Percentiles rank a stretch among this genome's conserved stretches.
These are phyloP conservation scores for Lepraria neglecta DNA, from an alignment of 495 filamentous ascomycete species.

Conservation along the genomic window DNA sequence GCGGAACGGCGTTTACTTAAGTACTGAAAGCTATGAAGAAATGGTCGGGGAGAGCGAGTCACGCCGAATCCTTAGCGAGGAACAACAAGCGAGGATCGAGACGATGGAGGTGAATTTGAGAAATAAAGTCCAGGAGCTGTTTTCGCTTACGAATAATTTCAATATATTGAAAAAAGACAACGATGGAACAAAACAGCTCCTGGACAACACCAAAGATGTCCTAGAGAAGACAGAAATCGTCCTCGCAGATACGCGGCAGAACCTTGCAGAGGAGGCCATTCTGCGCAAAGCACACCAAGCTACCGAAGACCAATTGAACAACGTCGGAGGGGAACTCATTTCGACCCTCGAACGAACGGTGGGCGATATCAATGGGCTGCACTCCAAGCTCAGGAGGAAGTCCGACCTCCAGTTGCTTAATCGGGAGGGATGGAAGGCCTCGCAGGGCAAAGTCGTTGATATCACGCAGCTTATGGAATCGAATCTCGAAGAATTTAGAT, in stretches of 20 bases:
- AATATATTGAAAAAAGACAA: conserved; percentile 80
- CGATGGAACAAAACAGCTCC: conserved; percentile 59
- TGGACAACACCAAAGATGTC: conserved; percentile 72
- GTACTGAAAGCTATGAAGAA: conserved; percentile 75
- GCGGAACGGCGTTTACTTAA: conserved; percentile 89
- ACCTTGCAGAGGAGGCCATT: conserved; percentile 69
- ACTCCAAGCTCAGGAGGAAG: conserved; percentile 75
- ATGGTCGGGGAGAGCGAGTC: conserved; percentile 88
- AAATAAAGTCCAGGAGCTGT: conserved; percentile 87
- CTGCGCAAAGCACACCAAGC: conserved; percentile 77
- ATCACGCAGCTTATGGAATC: conserved; percentile 70
- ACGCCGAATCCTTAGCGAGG: conserved; percentile 82
- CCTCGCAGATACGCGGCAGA: conserved; percentile 65
- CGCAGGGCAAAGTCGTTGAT: conserved; percentile 64
- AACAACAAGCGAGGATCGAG: conserved; percentile 86
- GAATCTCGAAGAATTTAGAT: conserved; percentile 60
- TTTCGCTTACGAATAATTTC: conserved; percentile 75
- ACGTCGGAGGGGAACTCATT: conserved; percentile 67
- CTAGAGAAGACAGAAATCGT: conserved; percentile 83
- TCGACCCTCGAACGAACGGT: conserved; percentile 69
- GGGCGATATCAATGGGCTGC: conserved; percentile 69
- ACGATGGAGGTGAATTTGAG: conserved; percentile 82
- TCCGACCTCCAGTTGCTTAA: conserved; percentile 75
- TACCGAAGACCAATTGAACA: conserved; percentile 69
- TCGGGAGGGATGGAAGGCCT: conserved; percentile 67